Evolutionary conservation across 2,329 filamentous ascomycete genomes (phyloP), one percentile per base, ranked within the genome.

Genomic region (Sporothrix phasma): DNA sequence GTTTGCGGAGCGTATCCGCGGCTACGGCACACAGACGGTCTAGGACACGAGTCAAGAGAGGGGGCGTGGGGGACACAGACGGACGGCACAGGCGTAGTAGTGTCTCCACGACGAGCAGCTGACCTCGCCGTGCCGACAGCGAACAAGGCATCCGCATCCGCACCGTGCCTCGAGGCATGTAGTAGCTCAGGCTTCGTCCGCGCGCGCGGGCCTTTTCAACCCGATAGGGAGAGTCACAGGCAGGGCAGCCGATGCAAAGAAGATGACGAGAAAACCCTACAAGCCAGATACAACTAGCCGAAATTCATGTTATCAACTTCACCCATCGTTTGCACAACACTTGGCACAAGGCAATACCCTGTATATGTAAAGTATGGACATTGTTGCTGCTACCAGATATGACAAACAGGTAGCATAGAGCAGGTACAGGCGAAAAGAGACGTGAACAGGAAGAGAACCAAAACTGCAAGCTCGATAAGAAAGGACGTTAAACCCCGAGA

Each of bases 1-100:
- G 61, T 99, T 99, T 80, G 94, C 94, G 26, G 93, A 97, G 74
- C 84, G 88, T 71, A 97, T 99, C 76, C 88, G 86, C 76, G 94
- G 94, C 51, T 99, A 99, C 74, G 94, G 94, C 67, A 95, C 92
- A 29, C 92, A 97, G 81, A 81, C 78, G 53, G 82, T 84, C 13
- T 85, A 79, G 67, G 41, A 37, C 46, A 45, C 43, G 34, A 26
- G 15, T n/a, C 29, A 46, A 15, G 59, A 49, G 10, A 37, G 51
- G 10, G 59, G 39, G 13, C 22, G 51, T 10, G 39, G 11, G 11
- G 17, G 37, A 43, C n/a, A 19, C 47, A n/a, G 26, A 31, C 3
- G 24, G 15, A 22, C 26, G 15, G 15, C 22, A 24, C 7, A 19
- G 17, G 17, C 19, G 41, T 17, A 43, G 41, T 43, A 13, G 34